Percentiles rank a stretch among this genome's conserved stretches.
These are phyloP conservation scores for Vinca major DNA, from an alignment of 305 asterid genomes.

Conservation along the genomic window DNA sequence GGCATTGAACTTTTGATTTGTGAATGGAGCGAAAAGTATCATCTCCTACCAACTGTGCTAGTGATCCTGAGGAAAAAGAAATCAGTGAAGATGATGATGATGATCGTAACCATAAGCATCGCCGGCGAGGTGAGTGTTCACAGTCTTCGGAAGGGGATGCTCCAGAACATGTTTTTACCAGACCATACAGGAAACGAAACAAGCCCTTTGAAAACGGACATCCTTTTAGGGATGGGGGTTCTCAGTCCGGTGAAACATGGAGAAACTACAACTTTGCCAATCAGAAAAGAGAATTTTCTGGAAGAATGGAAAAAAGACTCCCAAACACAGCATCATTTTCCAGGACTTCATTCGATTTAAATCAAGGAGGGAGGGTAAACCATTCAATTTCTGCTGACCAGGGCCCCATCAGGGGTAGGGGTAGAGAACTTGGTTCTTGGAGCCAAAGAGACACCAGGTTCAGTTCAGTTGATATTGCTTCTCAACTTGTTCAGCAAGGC, in stretches of 20 bases:
- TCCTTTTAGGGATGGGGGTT: conserved; percentile 48
- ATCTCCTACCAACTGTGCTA: conserved; percentile 51
- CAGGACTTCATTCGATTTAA: conserved; percentile 48
- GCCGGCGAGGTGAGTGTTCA: conserved; percentile 62
- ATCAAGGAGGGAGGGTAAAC: conserved; percentile 52
- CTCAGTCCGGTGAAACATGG: conserved; percentile 50
- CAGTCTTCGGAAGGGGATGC: conserved; percentile 63
- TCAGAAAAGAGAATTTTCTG: conserved; percentile 43
- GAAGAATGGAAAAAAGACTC: conserved; percentile 60
- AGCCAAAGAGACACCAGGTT: conserved; percentile 66
- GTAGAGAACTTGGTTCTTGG: conserved; percentile 65
- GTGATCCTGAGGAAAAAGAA: conserved; percentile 86
- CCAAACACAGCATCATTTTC: conserved; percentile 42
- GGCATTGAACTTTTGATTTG: conserved; percentile 3
- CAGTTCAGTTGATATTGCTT: conserved; percentile 56
- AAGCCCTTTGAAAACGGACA: conserved; percentile 74
- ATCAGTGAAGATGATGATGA: conserved; percentile 95
- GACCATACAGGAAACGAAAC: conserved; percentile 66
- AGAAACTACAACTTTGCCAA: conserved; percentile 26
- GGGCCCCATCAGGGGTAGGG: conserved; percentile 63
- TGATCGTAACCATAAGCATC: conserved; percentile 99
- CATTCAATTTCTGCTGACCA: conserved; percentile 46
- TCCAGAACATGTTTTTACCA: conserved; percentile 45
- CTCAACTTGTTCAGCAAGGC: conserved; percentile 68
- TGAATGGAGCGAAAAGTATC: conserved; percentile 68